These are phyloP conservation scores for Blastocystis sp. DNA, from an alignment of 352 stramenopile species.

Conservation along the genomic window DNA sequence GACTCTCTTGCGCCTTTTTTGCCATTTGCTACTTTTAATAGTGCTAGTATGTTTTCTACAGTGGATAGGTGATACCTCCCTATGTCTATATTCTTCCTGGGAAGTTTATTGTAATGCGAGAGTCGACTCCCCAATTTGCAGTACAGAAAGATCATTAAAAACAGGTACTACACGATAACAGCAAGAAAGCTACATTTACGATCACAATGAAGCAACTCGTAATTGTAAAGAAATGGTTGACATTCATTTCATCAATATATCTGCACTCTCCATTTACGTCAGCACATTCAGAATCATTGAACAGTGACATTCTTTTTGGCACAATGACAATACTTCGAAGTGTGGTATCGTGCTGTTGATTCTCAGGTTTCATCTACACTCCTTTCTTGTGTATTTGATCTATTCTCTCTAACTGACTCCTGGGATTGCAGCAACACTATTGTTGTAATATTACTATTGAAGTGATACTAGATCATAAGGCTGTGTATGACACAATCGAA, in stretches of 20 bases:
- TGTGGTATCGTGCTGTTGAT: no score
- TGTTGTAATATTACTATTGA: no score
- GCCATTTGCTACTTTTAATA: conserved; percentile 45
- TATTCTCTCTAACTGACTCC: no score
- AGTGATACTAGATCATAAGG: no score
- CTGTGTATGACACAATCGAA: no score
- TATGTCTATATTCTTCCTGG: conserved; percentile 20
- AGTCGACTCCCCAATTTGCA: neutral
- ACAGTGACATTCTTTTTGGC: neutral
- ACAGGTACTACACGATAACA: neutral
- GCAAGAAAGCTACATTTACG: neutral
- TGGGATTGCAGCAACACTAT: no score
- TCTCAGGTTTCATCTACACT: no score
- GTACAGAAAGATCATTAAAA: conserved; percentile 44
- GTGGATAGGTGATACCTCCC: neutral
- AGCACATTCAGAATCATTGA: conserved; percentile 40
- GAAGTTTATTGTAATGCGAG: conserved; percentile 50
- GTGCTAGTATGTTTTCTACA: neutral
- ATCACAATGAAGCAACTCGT: neutral
- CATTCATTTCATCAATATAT: conserved; percentile 29
- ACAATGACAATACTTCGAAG: no score
- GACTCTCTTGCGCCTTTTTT: conserved; percentile 16
- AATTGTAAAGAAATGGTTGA: conserved; percentile 52
- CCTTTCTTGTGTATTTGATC: no score
- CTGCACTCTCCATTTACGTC: conserved; percentile 29